Conservation (phyloP, 2,329 filamentous ascomycete genomes). For the Aspergillus piperis region DNA sequence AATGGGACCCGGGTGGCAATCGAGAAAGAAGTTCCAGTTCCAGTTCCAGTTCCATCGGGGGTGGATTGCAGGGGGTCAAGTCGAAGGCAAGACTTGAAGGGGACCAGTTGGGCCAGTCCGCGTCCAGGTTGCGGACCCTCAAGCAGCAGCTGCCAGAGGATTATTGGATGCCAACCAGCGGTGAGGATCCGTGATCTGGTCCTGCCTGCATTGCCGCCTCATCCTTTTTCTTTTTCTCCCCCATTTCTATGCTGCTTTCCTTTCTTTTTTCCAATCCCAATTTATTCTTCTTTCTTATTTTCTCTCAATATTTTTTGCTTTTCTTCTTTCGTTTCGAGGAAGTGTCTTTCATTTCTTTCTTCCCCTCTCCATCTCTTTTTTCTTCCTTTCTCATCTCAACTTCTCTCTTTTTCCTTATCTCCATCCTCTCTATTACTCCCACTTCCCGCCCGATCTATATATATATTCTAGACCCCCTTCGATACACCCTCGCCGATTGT, state of each 20-base stretch:
- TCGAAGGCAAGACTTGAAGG: neutral
- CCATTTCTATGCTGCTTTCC: slow-evolving; percentile 14
- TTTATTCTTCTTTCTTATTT: slow-evolving; percentile 10
- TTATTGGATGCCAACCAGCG: slow-evolving; percentile 16
- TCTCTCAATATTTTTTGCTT: neutral
- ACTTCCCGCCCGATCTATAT: slow-evolving; percentile 4
- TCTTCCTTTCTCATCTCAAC: slow-evolving; percentile 10
- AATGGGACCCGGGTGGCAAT: neutral
- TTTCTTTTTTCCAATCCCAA: neutral
- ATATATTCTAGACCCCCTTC: neutral
- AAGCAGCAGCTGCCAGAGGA: neutral
- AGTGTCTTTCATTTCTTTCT: slow-evolving; percentile 5
- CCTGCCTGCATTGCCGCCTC: slow-evolving; percentile 24
- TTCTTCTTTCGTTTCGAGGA: slow-evolving; percentile 2
- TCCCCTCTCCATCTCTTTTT: slow-evolving; percentile 10
- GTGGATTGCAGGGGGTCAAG: neutral
- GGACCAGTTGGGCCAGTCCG: neutral
- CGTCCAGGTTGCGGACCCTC: neutral
- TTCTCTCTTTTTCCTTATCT: slow-evolving; percentile 10
- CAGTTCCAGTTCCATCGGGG: neutral
- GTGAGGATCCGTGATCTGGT: slow-evolving; percentile 24
- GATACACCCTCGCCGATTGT: neutral
- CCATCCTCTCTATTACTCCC: slow-evolving; percentile 9
- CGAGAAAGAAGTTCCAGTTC: neutral
- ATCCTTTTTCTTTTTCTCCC: slow-evolving; percentile 13